Conservation (phyloP, 2,329 filamentous ascomycete species). For the Pseudogymnoascus sp. region DNA sequence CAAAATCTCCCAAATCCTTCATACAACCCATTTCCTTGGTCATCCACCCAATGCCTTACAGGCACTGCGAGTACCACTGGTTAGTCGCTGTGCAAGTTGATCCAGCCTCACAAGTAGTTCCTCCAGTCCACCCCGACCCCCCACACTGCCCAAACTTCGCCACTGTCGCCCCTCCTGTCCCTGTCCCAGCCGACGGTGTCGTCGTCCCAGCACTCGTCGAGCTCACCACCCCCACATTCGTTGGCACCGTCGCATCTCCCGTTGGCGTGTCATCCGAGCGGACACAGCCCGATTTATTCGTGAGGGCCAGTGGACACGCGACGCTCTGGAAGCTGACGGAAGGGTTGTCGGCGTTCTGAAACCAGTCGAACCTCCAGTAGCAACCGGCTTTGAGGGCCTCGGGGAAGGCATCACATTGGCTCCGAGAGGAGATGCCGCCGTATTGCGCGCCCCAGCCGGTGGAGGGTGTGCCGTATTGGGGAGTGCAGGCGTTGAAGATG, state of each 20-base stretch:
- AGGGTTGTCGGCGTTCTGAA: slow-evolving; percentile 41
- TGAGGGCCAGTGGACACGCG: slow-evolving; percentile 38
- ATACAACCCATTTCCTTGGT: background rate
- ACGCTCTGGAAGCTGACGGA: slow-evolving; percentile 38
- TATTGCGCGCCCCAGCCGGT: slow-evolving; percentile 39
- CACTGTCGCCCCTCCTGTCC: background rate
- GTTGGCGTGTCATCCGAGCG: slow-evolving; percentile 12
- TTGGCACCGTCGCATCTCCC: background rate
- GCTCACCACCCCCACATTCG: background rate
- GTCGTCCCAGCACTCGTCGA: background rate
- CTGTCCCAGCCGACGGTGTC: background rate
- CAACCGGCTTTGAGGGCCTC: slow-evolving; percentile 37
- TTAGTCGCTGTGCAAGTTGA: slow-evolving; percentile 16
- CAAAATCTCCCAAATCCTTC: background rate
- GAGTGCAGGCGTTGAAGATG: slow-evolving; percentile 43
- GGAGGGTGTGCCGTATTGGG: slow-evolving; percentile 37
- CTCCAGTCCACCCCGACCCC: slow-evolving; percentile 16
- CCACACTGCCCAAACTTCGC: slow-evolving; percentile 22
- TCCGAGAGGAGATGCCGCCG: slow-evolving; percentile 37
- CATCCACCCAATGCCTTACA: slow-evolving; percentile 5
- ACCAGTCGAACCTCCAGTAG: slow-evolving; percentile 47
- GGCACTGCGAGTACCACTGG: slow-evolving; percentile 16
- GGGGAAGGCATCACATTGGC: slow-evolving; percentile 38
- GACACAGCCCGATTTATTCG: slow-evolving; percentile 35
- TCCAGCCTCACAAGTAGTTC: slow-evolving; percentile 13